Evolutionary conservation across 495 filamentous ascomycete species (phyloP), one percentile per base, ranked within the genome.

Genomic region (Darksidea phi): DNA sequence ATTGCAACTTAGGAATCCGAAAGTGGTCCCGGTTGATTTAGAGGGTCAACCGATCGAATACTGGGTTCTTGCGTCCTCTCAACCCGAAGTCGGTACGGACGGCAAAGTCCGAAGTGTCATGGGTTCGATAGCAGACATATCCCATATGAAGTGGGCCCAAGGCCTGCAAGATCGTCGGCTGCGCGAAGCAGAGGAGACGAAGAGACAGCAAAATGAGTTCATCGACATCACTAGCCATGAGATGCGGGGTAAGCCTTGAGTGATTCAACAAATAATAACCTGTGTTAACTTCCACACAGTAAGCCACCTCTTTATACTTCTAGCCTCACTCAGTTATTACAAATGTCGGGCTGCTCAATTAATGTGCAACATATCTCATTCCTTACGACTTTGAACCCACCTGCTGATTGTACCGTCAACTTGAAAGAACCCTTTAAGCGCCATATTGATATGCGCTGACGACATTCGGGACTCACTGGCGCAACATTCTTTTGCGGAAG

Each of bases 161-260:
- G 50, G 59, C 11, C 13, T 63, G 28, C 50, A 63, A 42, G 50
- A 56, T 15, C 59, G 50, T 3, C 12, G 59, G 46, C 46, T 56
- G 13, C 50, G 51, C 4, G 63, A 66, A 18, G 61, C 66, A 64
- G 50, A 60, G 48, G 38, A 60, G 42, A 46, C 61, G 45, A 41
- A 66, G 46, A 8, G 62, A 57, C 17, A 64, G 55, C 43, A 36
- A 54, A 64, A 47, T 43, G 58, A 67, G 20, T 73, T 73, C 47
- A 73, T 73, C 17, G 71, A 73, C 47, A 66, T 57, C 6, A 72
- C 70, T 6, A 51, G 26, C 11, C 70, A 73, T 48, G 71, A 73
- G 54, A 70, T 72, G 64, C n/a, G n/a, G n/a, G n/a, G n/a, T n/a
- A n/a, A n/a, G n/a, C n/a, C n/a, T n/a, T n/a, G n/a, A n/a, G n/a